Evolutionary conservation across 495 filamentous ascomycete genomes (phyloP).

Genomic region (Aspergillus sclerotiicarbonarius): DNA sequence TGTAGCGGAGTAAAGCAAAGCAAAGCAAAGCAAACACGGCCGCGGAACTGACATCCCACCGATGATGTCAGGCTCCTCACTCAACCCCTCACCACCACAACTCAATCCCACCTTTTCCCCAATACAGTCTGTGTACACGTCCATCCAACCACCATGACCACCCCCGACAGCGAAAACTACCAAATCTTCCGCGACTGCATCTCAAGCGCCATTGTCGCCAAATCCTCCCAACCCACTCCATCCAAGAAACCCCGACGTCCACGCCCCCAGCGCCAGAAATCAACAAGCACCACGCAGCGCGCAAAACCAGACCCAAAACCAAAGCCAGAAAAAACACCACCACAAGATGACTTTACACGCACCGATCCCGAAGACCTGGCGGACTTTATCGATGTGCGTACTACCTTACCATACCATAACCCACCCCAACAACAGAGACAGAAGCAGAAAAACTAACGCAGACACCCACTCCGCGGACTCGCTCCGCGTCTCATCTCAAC

Average conservation of each 20-base stretch:
- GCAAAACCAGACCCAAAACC: neutral
- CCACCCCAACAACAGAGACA: neutral
- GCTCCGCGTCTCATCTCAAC: neutral
- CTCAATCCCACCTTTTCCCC: conserved; percentile 7
- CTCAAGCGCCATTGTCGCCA: conserved; percentile 55
- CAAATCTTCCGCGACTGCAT: conserved; percentile 68
- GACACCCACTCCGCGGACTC: neutral
- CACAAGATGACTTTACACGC: conserved; percentile 7
- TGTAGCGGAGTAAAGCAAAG: too few species aligned
- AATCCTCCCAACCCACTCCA: conserved; percentile 39
- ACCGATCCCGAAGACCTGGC: conserved; percentile 63
- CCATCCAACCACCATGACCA: conserved; percentile 7
- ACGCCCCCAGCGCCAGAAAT: conserved; percentile 2
- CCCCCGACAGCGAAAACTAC: conserved; percentile 52
- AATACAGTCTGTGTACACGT: too few species aligned
- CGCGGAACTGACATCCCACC: too few species aligned
- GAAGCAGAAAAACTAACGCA: neutral
- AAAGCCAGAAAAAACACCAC: neutral
- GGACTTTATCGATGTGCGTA: conserved; percentile 67
- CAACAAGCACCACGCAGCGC: neutral
- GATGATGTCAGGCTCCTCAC: neutral
- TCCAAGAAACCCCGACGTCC: conserved; percentile 20
- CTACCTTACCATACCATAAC: neutral
- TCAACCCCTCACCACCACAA: neutral
- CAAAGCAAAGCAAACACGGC: too few species aligned